Base-by-base conservation (phyloP, 805 yeast species). In the Naumovozyma baii region DNA sequence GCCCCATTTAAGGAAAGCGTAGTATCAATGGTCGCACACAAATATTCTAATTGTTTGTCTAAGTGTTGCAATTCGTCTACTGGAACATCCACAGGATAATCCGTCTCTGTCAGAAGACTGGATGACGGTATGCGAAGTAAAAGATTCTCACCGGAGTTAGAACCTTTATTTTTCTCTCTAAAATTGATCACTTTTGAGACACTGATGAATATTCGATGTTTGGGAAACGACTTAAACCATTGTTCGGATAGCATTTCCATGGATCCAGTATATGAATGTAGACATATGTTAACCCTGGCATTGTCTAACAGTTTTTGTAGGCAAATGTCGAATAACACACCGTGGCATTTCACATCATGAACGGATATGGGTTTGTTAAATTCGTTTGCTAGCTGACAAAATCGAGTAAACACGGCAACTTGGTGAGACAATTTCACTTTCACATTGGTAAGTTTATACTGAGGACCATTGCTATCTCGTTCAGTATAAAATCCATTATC, bases 241-340 rank as follows among this genome's bases (percentile, higher is more conserved):
- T 80, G 73, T 33, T 65, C 39, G 39, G 64, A 54, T 13, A 80
- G 73, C 42, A 78, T 85, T 33, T 86, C 95, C 0, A 68, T 45
- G 2, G 94, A 80, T 0, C 97, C 97, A 5, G 86, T 76, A 57
- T 78, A 92, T 0, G 96, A 85, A 55, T 90, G 97, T 18, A 92
- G 66, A 30, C 84, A 75, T 1, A 87, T 59, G 2, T 65, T 55
- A 15, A 49, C 42, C 10, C 32, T 33, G 7, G 20, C 18, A 17
- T 40, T 33, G 8, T 41, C 2, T 71, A 58, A 9, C 58, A 55
- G 2, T 49, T 47, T 26, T 40, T 40, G 31, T 31, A 50, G 18
- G 39, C 51, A 48, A 7, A 40, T 30, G 1, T 78, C 81, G 38
- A 66, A 74, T 12, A 82, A 54, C 5, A 64, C 52, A 0, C 87